A percentile compares a stretch with the other conserved stretches of the same genome.
phyloP scores from a whole-genome alignment of 768 basidiomycete genomes.

The Fistulinella prunicolor region DNA sequence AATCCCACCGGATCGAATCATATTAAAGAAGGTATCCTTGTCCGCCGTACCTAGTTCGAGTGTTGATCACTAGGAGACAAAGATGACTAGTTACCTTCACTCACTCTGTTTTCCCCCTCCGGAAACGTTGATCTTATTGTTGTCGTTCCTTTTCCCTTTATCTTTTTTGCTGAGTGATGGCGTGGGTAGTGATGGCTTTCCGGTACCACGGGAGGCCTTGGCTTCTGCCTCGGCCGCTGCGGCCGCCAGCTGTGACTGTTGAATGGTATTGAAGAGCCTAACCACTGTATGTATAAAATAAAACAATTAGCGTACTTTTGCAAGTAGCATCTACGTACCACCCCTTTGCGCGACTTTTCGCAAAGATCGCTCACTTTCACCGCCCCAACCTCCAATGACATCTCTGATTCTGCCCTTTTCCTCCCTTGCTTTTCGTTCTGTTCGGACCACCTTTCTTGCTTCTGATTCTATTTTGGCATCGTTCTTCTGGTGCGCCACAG shows the following conservation, averaged over 20 bases:
- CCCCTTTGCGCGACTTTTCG: conserved; percentile 85
- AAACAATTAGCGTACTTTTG: not conserved
- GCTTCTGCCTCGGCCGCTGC: conserved; percentile 51
- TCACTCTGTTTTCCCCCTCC: conserved; percentile 59
- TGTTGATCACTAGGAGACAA: conserved; percentile 6
- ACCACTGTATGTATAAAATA: conserved; percentile 48
- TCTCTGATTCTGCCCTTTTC: conserved; percentile 65
- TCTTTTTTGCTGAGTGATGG: conserved; percentile 51
- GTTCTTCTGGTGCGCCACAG: conserved; percentile 61
- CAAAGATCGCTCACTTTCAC: conserved; percentile 70
- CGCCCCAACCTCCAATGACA: conserved; percentile 88
- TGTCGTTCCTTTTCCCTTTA: conserved; percentile 48
- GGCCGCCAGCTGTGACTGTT: conserved; percentile 68
- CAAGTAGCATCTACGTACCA: conserved; percentile 42
- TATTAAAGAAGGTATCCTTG: conserved; percentile 76
- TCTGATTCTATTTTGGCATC: conserved; percentile 72
- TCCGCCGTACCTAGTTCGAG: conserved; percentile 48
- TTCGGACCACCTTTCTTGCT: conserved; percentile 67
- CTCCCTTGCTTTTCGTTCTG: conserved; percentile 72
- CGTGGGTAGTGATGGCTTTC: conserved; percentile 70
- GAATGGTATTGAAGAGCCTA: conserved; percentile 84
- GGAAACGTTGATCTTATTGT: conserved; percentile 52
- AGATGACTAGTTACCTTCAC: conserved; percentile 12
- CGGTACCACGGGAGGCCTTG: conserved; percentile 63
- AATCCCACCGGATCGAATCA: conserved; percentile 77